phyloP scores from a whole-genome alignment of 2,329 filamentous ascomycete genomes.

The Pezicula rhizophila region DNA sequence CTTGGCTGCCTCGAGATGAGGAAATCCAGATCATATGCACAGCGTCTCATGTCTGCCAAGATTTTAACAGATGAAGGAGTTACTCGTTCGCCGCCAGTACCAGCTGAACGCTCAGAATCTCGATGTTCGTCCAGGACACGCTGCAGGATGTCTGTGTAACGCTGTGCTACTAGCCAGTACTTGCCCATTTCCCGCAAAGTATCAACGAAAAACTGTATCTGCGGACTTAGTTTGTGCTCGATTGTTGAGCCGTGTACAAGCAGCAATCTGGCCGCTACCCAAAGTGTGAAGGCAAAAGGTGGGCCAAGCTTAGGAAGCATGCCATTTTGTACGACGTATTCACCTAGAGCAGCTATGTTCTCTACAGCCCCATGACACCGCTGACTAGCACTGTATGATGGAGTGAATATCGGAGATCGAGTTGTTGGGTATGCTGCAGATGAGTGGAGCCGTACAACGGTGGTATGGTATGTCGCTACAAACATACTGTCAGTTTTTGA shows the following conservation, averaged over 20 bases:
- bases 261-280: slow-evolving; percentile 82
- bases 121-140: slow-evolving; percentile 81
- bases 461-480: slow-evolving; percentile 74
- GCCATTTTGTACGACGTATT: slow-evolving; percentile 69
- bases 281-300: slow-evolving; percentile 85
- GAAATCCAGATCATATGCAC: slow-evolving; percentile 84
- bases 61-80: slow-evolving; percentile 82
- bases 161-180: slow-evolving; percentile 79
- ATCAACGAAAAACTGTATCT: slow-evolving; percentile 76
- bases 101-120: slow-evolving; percentile 61
- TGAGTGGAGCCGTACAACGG: slow-evolving; percentile 84
- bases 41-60: slow-evolving; percentile 83
- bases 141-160: slow-evolving; percentile 74
- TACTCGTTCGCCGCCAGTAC: slow-evolving; percentile 60
- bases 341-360: slow-evolving; percentile 70
- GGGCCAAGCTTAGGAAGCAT: slow-evolving; percentile 78
- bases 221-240: slow-evolving; percentile 73
- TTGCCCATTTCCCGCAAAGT: slow-evolving; percentile 74
- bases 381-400: slow-evolving; percentile 79
- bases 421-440: slow-evolving; percentile 90
- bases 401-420: slow-evolving; percentile 80
- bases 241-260: slow-evolving; percentile 89
- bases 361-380: slow-evolving; percentile 78
- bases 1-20: slow-evolving; percentile 69
- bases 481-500: slow-evolving; percentile 5